Percentiles rank a stretch among this genome's conserved stretches.
Evolutionary conservation across 164 flowering plant species (phyloP).

Genomic region (Kingdonia uniflora): DNA sequence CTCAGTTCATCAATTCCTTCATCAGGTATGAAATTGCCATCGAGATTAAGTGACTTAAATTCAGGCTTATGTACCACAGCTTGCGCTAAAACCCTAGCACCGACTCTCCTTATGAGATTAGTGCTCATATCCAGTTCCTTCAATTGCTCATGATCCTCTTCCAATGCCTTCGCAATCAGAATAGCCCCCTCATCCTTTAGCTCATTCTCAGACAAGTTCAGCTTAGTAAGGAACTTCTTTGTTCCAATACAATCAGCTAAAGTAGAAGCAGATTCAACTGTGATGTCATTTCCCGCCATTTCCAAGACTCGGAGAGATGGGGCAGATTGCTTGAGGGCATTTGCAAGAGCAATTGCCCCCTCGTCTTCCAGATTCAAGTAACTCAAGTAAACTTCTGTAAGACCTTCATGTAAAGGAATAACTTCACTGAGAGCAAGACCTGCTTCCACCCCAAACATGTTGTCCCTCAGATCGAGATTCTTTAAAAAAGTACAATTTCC

Average conservation of each 20-base stretch:
- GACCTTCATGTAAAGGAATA: constrained; percentile 24
- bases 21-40: constrained; percentile 76
- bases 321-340: constrained; percentile 46
- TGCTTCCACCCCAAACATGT: constrained; percentile 78
- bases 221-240: constrained; percentile 39
- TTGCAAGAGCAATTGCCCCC: constrained; percentile 50
- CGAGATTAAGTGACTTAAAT: constrained; percentile 48
- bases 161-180: constrained; percentile 40
- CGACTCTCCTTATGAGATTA: constrained; percentile 50
- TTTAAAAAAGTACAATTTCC: constrained; percentile 38
- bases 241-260: constrained; percentile 48
- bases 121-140: constrained; percentile 64
- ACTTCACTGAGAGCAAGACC: constrained; percentile 56
- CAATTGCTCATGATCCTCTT: constrained; percentile 33
- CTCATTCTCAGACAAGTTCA: constrained; percentile 72
- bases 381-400: constrained; percentile 57
- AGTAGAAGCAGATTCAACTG: constrained; percentile 42
- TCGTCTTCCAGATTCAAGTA: constrained; percentile 80
- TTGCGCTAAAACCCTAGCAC: constrained; percentile 57
- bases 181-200: constrained; percentile 69
- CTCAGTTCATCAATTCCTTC: constrained; percentile 81
- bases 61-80: constrained; percentile 43
- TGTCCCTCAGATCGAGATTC: constrained; percentile 78
- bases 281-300: constrained; percentile 84
- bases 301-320: constrained; percentile 61